Evolutionary conservation across 352 stramenopile genomes (phyloP), one percentile per base, ranked within the genome.

Genomic region (Pythium phragmitis): DNA sequence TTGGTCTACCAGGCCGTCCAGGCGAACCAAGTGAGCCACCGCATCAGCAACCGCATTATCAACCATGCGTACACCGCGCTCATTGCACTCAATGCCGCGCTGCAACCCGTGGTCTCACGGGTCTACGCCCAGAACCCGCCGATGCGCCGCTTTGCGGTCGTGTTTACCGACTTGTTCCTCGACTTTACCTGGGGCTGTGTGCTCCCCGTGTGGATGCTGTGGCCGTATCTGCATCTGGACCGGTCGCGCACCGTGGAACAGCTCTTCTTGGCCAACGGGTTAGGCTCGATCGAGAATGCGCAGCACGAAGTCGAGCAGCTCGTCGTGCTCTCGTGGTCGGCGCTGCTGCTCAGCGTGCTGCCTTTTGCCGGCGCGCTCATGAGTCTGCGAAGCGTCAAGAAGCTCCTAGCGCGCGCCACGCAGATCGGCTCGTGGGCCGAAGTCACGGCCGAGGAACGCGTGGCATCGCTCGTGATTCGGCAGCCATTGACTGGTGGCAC

Each of bases 151-250:
- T 61, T 67, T 23, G 50, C 45, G 0, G 28, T 47, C 34, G 28
- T 67, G 6, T 46, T 67, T n/a, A 19, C 28, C 52, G 60, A 67
- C 21, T 67, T 67, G 34, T 61, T 61, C 16, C 21, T 61, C n/a
- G 52, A 67, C 13, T 49, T 67, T 14, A 12, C 39, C 7, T 67
- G 60, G 60, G 60, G 51, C 16, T 59, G 28, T 16, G 21, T 67
- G 33, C 50, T 67, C 51, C 60, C 60, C 3, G 19, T 57, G 30
- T 67, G 52, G 51, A 61, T 67, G 51, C 53, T 57, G 9, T 17
- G 52, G 30, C 50, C 50, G 23, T 67, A 61, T 34, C 17, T 54
- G 8, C 6, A 33, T 12, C 36, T 66, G 6, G 48, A 66, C 21
- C 49, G 49, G 4, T 17, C 37, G 9, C 19, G 21, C 17, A 14